These are phyloP conservation scores for Penicillium sp. DNA, from an alignment of 2,329 filamentous ascomycete genomes.

Conservation along the genomic window DNA sequence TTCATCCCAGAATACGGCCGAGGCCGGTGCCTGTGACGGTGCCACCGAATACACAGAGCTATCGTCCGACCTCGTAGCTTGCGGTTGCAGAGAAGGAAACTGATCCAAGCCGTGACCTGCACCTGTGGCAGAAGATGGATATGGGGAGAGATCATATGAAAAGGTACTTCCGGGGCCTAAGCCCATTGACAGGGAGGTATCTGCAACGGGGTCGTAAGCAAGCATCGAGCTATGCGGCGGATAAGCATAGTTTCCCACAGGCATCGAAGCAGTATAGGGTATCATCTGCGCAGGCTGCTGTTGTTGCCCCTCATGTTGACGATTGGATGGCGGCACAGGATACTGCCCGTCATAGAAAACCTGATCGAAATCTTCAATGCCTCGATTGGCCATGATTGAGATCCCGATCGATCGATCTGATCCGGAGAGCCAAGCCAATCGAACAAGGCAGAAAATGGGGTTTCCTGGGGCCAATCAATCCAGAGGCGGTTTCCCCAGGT, in stretches of 20 bases:
- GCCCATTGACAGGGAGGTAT: constrained; percentile 27
- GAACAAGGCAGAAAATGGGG: constrained; percentile 7
- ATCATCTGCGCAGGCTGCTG: constrained; percentile 19
- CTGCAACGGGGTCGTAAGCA: constrained; percentile 29
- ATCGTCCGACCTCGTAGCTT: constrained; percentile 18
- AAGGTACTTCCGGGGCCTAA: constrained; percentile 28
- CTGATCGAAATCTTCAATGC: constrained; percentile 24
- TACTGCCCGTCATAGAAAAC: constrained; percentile 25
- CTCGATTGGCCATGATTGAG: constrained; percentile 19
- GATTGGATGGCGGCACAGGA: constrained; percentile 14
- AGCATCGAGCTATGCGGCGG: constrained; percentile 29
- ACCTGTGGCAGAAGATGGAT: constrained; percentile 27
- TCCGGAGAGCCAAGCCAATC: constrained; percentile 22
- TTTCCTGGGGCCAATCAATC: not conserved
- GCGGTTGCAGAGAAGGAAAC: constrained; percentile 15
- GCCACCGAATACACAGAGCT: constrained; percentile 17
- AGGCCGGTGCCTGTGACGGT: constrained; percentile 11
- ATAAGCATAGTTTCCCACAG: constrained; percentile 21
- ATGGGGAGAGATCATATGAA: constrained; percentile 30
- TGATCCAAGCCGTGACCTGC: constrained; percentile 20
- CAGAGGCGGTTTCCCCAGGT: not conserved
- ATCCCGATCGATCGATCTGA: constrained; percentile 27
- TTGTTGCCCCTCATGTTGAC: constrained; percentile 13
- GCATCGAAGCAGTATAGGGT: constrained; percentile 20
- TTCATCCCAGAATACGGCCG: constrained; percentile 20